These are phyloP conservation scores for Crithidia brevicula DNA, from an alignment of 208 protist genomes.

Conservation along the genomic window DNA sequence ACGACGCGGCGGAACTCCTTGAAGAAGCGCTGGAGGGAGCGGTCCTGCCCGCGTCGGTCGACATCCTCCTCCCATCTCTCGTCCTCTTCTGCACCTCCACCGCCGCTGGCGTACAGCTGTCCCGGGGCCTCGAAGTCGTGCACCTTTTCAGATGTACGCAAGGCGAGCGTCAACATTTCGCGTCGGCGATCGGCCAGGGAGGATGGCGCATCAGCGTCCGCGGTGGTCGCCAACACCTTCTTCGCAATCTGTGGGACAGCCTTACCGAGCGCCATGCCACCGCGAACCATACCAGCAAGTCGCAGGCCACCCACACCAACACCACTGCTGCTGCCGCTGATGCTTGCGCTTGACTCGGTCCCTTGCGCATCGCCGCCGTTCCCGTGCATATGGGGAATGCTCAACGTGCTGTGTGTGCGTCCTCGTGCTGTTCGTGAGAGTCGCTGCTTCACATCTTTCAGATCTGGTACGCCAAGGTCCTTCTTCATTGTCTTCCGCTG, in stretches of 20 bases:
- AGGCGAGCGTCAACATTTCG: conserved; percentile 74
- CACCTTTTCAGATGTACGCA: conserved; percentile 73
- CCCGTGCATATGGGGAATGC: conserved; percentile 43
- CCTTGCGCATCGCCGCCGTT: conserved; percentile 1
- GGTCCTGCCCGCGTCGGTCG: conserved; percentile 56
- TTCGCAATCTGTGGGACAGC: conserved; percentile 6
- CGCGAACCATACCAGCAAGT: conserved; percentile 19
- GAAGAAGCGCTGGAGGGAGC: conserved; percentile 86
- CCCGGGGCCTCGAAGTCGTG: conserved; percentile 79
- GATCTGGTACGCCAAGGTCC: conserved; percentile 81
- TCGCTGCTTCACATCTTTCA: conserved; percentile 67
- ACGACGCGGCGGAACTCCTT: conserved; percentile 93
- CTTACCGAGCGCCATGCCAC: conserved; percentile 13
- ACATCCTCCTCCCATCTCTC: conserved; percentile 49
- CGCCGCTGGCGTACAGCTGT: conserved; percentile 33
- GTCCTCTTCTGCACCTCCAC: conserved; percentile 32
- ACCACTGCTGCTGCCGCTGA: conserved; percentile 5
- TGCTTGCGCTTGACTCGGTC: background rate
- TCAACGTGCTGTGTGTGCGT: conserved; percentile 75
- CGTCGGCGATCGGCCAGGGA: conserved; percentile 52
- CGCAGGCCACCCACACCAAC: conserved; percentile 5
- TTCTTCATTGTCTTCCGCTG: conserved; percentile 66
- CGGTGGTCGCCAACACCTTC: conserved; percentile 24
- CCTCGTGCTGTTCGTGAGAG: conserved; percentile 65
- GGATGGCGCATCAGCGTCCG: conserved; percentile 11